Evolutionary conservation across 2,329 filamentous ascomycete genomes (phyloP).

Genomic region (Colletotrichum sp.): DNA sequence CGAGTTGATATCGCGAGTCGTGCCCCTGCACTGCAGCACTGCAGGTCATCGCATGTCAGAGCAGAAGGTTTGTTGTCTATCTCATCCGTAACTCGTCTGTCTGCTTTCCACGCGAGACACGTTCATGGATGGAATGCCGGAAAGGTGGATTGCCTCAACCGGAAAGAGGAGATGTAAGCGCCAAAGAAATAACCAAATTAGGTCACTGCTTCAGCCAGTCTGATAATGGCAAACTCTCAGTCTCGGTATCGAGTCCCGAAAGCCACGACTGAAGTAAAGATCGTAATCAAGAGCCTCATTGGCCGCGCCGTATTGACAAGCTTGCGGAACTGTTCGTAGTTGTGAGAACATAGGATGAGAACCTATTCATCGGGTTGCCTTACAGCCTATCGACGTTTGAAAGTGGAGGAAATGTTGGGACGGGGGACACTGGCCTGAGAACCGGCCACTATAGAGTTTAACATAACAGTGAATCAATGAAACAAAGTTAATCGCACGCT

Average conservation of each 20-base stretch:
- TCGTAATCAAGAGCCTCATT: background rate
- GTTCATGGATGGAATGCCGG: background rate
- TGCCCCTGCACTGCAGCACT: background rate
- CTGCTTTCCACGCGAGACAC: background rate
- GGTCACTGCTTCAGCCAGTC: background rate
- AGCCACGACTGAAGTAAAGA: background rate
- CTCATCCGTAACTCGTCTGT: background rate
- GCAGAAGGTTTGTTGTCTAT: background rate
- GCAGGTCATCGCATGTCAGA: background rate
- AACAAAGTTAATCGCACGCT: background rate
- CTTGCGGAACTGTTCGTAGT: background rate
- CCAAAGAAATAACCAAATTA: background rate
- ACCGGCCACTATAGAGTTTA: background rate
- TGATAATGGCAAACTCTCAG: background rate
- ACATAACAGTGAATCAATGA: background rate
- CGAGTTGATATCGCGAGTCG: background rate
- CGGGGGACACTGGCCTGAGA: background rate
- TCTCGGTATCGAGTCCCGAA: background rate
- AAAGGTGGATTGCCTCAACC: background rate
- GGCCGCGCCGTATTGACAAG: background rate
- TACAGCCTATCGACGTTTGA: background rate
- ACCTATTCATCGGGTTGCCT: background rate
- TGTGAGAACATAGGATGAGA: background rate
- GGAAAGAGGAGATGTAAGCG: background rate
- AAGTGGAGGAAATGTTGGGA: background rate